Conservation (phyloP, 2,329 filamentous ascomycete genomes). For the Boeremia lycopersici region DNA sequence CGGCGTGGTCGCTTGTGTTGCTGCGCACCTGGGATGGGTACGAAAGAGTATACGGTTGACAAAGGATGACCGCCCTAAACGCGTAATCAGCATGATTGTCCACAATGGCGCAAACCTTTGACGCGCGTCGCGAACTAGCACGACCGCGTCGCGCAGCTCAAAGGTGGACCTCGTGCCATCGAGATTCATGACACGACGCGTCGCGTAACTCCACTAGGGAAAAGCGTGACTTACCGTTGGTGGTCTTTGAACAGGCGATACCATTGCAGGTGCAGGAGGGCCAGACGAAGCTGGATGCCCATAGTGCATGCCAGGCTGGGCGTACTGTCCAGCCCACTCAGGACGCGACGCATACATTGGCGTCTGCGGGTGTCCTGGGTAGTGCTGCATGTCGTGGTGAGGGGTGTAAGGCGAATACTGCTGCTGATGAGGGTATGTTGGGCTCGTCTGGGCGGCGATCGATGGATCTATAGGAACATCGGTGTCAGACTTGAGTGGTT, state of each 20-base stretch:
- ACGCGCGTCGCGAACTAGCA: not conserved
- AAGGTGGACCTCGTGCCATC: not conserved
- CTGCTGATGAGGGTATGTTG: slow-evolving; percentile 79
- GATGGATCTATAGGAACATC: slow-evolving; percentile 99
- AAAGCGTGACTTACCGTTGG: slow-evolving; percentile 62
- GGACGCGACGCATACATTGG: slow-evolving; percentile 71
- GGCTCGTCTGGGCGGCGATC: slow-evolving; percentile 90
- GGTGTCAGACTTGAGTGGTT: slow-evolving; percentile 87
- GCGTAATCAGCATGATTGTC: slow-evolving; percentile 16
- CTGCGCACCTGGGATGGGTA: slow-evolving; percentile 93
- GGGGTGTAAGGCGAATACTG: slow-evolving; percentile 88
- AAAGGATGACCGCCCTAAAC: slow-evolving; percentile 58
- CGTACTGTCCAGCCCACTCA: slow-evolving; percentile 72
- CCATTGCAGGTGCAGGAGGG: slow-evolving; percentile 62
- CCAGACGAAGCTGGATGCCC: slow-evolving; percentile 64
- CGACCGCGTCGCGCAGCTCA: not conserved
- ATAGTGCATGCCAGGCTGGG: slow-evolving; percentile 51
- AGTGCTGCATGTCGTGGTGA: slow-evolving; percentile 83
- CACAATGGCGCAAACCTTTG: not conserved
- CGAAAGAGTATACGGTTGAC: slow-evolving; percentile 94
- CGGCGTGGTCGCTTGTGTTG: slow-evolving; percentile 95
- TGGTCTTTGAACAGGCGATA: slow-evolving; percentile 65
- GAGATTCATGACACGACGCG: not conserved
- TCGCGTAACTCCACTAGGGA: not conserved
- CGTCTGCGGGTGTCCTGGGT: slow-evolving; percentile 65